Evolutionary conservation across 2,329 filamentous ascomycete genomes (phyloP), one percentile per base, ranked within the genome.

Genomic region (Penicillium sp.): DNA sequence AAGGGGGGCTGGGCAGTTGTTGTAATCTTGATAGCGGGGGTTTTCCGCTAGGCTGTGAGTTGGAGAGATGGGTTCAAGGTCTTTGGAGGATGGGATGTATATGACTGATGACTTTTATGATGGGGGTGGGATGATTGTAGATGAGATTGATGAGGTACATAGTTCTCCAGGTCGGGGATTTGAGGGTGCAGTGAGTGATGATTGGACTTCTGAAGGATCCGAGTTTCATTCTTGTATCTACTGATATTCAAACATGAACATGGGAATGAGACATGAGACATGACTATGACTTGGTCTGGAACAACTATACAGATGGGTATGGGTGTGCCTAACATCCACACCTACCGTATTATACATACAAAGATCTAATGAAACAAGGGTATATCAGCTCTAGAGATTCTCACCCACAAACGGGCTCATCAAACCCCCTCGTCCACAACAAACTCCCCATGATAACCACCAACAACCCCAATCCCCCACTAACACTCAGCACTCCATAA

Each of bases 381-480:
- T 3, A 25, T 37, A 30, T 10, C 11, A 26, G 4, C 51, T 26
- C 35, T 6, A 43, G 37, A 4, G 19, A 22, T 16, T 19, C 16
- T 65, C 57, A 71, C 56, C 56, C 62, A 71, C 77, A 80, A 40
- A 73, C 67, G 13, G 73, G 70, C 10, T 66, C 59, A 46, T 61
- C 69, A 67, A 79, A 78, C 35, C 79, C 79, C 25, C 64, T 57
- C 42, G 78, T 83, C 85, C 85, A 87, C 62, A 78, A 70, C 68
- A 87, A 81, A 67, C 83, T 83, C 10, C 85, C 85, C 78, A 84
- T 82, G 37, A 87, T 80, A 2, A 83, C 73, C 1, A 86, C 75
- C 72, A 85, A 70, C 26, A 85, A 68, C 3, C 76, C 77, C 58
- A 86, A 62, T 1, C 77, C 84, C 2, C 78, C 77, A 0, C 62